phyloP scores from a whole-genome alignment of 1,139 yeast genomes.

The Geotrichum candidum region DNA sequence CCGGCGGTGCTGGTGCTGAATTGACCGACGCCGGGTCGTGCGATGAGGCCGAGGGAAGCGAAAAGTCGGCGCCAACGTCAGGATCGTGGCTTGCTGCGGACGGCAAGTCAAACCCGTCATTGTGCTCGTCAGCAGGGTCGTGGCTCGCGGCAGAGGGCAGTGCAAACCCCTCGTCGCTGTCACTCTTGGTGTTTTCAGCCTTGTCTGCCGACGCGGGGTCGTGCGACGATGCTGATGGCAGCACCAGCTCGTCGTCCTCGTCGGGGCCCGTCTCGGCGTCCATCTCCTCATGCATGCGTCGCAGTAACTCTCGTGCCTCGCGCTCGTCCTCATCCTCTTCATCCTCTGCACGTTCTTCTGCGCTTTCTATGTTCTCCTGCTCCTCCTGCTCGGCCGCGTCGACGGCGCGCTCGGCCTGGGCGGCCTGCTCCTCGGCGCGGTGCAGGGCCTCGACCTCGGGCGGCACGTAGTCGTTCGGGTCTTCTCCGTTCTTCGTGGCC shows the following conservation, averaged over 20 bases:
- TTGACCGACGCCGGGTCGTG: slow-evolving; percentile 7
- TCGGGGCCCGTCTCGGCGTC: slow-evolving; percentile 1
- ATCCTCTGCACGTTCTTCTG: neutral
- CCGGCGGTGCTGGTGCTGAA: slow-evolving; percentile 18
- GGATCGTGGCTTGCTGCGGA: slow-evolving; percentile 20
- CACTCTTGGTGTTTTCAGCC: neutral
- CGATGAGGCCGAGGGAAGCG: slow-evolving; percentile 12
- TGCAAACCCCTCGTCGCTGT: neutral
- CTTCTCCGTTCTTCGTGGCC: slow-evolving; percentile 42
- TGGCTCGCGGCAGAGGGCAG: slow-evolving; percentile 13
- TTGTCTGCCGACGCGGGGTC: slow-evolving; percentile 7
- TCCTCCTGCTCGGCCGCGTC: slow-evolving; percentile 38
- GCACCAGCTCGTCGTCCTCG: slow-evolving; percentile 6
- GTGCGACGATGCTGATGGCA: slow-evolving; percentile 19
- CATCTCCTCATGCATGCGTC: slow-evolving; percentile 5
- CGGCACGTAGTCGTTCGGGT: slow-evolving; percentile 44
- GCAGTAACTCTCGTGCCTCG: slow-evolving; percentile 7
- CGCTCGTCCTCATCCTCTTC: slow-evolving; percentile 11
- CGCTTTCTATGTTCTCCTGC: neutral
- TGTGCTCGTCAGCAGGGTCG: neutral
- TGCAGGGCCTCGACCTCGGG: slow-evolving; percentile 24
- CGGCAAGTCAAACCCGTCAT: neutral
- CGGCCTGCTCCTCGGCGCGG: slow-evolving; percentile 29
- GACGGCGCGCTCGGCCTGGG: slow-evolving; percentile 23
- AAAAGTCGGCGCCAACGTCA: slow-evolving; percentile 4